Base-by-base conservation (phyloP, 164 flowering plant species). In the Kingdonia uniflora region DNA sequence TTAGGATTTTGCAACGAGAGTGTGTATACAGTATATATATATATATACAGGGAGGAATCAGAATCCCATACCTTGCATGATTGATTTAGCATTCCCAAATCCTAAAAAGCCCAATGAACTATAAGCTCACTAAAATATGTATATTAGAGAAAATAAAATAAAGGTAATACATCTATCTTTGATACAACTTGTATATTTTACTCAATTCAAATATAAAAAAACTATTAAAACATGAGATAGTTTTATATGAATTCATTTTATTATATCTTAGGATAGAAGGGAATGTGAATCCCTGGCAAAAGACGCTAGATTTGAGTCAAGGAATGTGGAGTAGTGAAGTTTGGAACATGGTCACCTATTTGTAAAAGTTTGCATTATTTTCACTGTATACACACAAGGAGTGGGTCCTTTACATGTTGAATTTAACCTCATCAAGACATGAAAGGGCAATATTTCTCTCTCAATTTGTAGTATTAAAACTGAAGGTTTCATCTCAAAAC, bases 1-100 rank as follows among this genome's bases (percentile, higher is more conserved):
- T 54, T 63, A 56, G 61, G 57, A 73, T 67, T 73, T 74, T 70
- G 74, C 76, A 72, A 70, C 56, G n/a, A n/a, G n/a, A n/a, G n/a
- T n/a, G n/a, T n/a, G n/a, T n/a, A n/a, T n/a, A n/a, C n/a, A n/a
- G n/a, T n/a, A n/a, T n/a, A n/a, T n/a, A n/a, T n/a, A 57, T 16
- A 49, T 63, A 65, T 20, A 42, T 15, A 61, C 38, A 62, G 69
- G 71, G 71, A 62, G 69, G 72, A 73, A 69, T 73, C 73, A 65
- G 68, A 76, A 73, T 68, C 73, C 63, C 67, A 64, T 67, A 41
- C 60, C 54, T 47, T 47, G 5, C 71, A 73, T 73, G 58, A 73
- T 71, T 73, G 73, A 68, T 65, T 65, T 68, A 60, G 63, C 68
- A 68, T 61, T 73, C 68, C 73, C 70, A 59, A 59, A 61, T 49